Conservation (phyloP, 495 filamentous ascomycete genomes). For the Neurospora africana region DNA sequence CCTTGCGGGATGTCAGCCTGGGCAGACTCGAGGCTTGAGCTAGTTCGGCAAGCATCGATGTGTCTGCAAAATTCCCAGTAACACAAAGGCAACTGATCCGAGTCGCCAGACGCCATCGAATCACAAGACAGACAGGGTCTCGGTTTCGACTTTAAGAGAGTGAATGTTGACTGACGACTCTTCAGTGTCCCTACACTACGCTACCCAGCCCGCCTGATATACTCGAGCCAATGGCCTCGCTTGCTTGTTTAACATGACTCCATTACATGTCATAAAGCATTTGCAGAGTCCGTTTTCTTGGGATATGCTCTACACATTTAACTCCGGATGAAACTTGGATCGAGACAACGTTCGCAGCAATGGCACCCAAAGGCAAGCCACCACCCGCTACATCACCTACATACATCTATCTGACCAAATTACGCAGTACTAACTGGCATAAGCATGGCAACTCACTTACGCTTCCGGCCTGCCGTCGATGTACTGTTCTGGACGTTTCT, state of each 20-base stretch:
- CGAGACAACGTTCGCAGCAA: not conserved
- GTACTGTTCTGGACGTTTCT: not conserved
- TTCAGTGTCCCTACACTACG: not conserved
- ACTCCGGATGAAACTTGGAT: not conserved
- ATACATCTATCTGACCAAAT: not conserved
- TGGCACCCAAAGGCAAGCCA: not conserved
- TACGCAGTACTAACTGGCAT: not conserved
- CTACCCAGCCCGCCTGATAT: not conserved
- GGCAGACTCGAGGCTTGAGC: constrained; percentile 9
- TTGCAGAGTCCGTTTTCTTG: not conserved
- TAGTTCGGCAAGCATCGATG: not conserved
- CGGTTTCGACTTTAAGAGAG: not conserved
- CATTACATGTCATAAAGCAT: not conserved
- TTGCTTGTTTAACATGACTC: not conserved
- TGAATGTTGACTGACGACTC: not conserved
- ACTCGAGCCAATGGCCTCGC: not conserved
- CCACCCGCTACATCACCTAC: not conserved
- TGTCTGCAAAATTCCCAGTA: not conserved
- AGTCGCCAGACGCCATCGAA: constrained; percentile 4
- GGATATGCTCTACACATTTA: not conserved
- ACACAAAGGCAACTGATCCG: constrained; percentile 7
- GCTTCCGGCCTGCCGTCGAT: not conserved
- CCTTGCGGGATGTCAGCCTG: constrained; percentile 2
- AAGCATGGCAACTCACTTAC: not conserved
- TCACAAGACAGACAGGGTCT: not conserved